These are phyloP conservation scores for Eucalyptus pumila DNA, from an alignment of 345 rosid genomes.

Conservation along the genomic window DNA sequence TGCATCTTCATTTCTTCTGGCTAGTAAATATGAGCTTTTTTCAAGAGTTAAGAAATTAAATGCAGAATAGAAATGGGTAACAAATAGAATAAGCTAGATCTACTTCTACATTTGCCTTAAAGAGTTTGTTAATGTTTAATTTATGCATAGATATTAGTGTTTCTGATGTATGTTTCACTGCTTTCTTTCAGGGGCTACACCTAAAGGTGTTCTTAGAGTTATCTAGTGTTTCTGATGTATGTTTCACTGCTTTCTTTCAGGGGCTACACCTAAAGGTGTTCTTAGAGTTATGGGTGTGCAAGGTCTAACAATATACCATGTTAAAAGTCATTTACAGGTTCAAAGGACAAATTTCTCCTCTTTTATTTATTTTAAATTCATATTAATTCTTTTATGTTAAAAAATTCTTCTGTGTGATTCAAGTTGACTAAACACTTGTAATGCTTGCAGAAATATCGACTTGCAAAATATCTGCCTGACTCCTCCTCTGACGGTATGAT, in stretches of 20 bases:
- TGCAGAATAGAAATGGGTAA: neutral
- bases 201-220: conserved; percentile 97
- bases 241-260: conserved; percentile 15
- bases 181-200: conserved; percentile 71
- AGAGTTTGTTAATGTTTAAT: neutral
- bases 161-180: neutral
- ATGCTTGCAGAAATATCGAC: conserved; percentile 80
- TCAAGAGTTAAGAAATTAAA: neutral
- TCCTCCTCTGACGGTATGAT: conserved; percentile 80
- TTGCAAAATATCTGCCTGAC: conserved; percentile 97
- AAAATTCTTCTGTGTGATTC: neutral
- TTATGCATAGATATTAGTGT: neutral
- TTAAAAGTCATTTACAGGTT: conserved; percentile 98
- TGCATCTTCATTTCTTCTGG: neutral
- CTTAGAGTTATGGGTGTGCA: conserved; percentile 98
- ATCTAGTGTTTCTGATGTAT: conserved; percentile 4
- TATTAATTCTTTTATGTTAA: neutral
- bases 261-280: conserved; percentile 99
- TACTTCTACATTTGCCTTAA: neutral
- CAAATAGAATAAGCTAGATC: neutral
- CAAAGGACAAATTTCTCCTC: neutral
- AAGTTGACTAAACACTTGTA: neutral
- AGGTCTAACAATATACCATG: conserved; percentile 95
- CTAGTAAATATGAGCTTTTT: neutral
- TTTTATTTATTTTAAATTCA: neutral